Base-by-base conservation (phyloP, 306 rosid species). In the Rubus parviflorus region DNA sequence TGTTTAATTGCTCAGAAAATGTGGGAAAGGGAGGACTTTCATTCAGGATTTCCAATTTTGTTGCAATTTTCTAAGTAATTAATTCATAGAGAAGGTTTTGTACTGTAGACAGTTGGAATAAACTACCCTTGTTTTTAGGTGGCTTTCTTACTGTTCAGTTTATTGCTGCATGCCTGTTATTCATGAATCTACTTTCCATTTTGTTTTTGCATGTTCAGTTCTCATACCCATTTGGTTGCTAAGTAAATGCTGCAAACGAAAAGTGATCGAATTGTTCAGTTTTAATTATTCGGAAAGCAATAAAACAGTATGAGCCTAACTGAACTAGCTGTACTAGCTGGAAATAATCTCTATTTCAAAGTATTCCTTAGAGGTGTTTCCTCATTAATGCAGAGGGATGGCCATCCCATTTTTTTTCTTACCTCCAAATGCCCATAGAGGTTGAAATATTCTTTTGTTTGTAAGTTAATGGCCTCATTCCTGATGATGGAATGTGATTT, bases 1-100 rank as follows among this genome's bases (percentile, higher is more conserved):
- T 77, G 61, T 41, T 64, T 65, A 63, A 23, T 49, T 75, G 20
- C 37, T 8, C 47, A 25, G 72, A 49, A 62, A 49, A 52, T 52
- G 3, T 69, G 56, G 68, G 46, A 41, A 20, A 38, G 12, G 17
- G 25, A 14, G 9, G 53, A 73, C 41, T 42, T 42, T 9, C 19
- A 23, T 4, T 16, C 25, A 42, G 68, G 40, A 20, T 54, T 37
- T 8, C 41, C 25, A 52, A 19, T 51, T 7, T 30, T 7, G 38
- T 72, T 53, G 51, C 35, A 17, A 37, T 17, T 25, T 35, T 38
- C 9, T 37, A 37, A 71, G 42, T 10, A 4, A 11, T 37, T 1
- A 38, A 60, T 5, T 72, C 3, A 25, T 15, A 47, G 58, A 43
- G 12, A 46, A 46, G 20, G 57, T 23, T 72, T 52, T 71, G 35